Evolutionary conservation across 2,329 filamentous ascomycete genomes (phyloP), one percentile per base, ranked within the genome.

Genomic region (Xylaria arbuscula): DNA sequence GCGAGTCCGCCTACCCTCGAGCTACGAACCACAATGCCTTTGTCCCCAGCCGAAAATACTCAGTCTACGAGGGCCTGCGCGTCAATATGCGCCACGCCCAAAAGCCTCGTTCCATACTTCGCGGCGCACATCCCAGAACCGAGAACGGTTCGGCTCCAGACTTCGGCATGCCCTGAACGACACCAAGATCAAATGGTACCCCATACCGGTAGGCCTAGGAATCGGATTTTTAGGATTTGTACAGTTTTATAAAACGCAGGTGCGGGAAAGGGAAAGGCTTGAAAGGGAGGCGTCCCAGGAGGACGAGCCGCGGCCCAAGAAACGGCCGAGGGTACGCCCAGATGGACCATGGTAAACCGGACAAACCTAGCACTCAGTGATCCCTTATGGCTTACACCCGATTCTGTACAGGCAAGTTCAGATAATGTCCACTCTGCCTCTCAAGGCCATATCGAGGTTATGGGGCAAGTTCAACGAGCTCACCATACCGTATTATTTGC

Each of bases 391-490:
- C 68, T 64, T 60, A 56, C 56, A 54, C 50, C 45, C 67, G 45
- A 71, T 65, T 75, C 9, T 64, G 47, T 64, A n/a, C 62, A 88
- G 86, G 93, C 93, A 95, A 77, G 93, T 98, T 60, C 92, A 94
- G 78, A 88, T 98, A 78, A 97, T 98, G 92, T 97, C 93, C 8
- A 97, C 93, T 1, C 83, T 98, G 68, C 94, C 94, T 40, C 85
- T 98, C 70, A 98, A 98, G 82, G 94, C 93, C 42, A 87, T 98
- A 53, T 97, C 94, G 40, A 88, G 94, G 55, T 78, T 97, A 71
- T 98, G 94, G 94, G 94, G 94, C 45, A 88, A 86, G 60, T 97
- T 98, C 84, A 98, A 98, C 80, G 94, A 97, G 79, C 83, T 97
- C 56, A 89, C 90, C 11, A 92, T 98, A 45, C 94, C 94, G 0